phyloP scores from a whole-genome alignment of 192 early-diverging fungal genomes.

The Backusella sp. region DNA sequence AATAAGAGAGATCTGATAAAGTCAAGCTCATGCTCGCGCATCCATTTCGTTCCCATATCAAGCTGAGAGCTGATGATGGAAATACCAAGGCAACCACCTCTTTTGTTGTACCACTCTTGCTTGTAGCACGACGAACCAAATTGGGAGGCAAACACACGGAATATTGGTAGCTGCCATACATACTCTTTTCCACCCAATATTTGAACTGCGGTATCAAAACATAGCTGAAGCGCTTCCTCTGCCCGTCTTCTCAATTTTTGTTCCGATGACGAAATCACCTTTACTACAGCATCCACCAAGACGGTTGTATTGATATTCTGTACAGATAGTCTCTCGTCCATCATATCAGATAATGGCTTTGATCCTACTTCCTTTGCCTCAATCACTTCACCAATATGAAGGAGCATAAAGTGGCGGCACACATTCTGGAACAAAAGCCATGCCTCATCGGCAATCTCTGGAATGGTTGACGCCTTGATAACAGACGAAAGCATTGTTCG shows the following conservation, averaged over 20 bases:
- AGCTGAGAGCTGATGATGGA: constrained; percentile 79
- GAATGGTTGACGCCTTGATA: constrained; percentile 62
- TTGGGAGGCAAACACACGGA: constrained; percentile 76
- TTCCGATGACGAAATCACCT: constrained; percentile 73
- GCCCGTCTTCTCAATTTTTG: constrained; percentile 58
- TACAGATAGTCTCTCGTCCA: constrained; percentile 47
- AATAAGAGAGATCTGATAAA: constrained; percentile 91
- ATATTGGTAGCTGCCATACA: constrained; percentile 66
- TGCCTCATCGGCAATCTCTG: constrained; percentile 60
- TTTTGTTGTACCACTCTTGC: constrained; percentile 82
- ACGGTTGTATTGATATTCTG: constrained; percentile 59
- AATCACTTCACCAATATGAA: constrained; percentile 67
- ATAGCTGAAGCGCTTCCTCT: constrained; percentile 59
- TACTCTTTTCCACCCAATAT: constrained; percentile 60
- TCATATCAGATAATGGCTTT: constrained; percentile 45
- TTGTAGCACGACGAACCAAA: constrained; percentile 93
- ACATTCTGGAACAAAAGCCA: constrained; percentile 63
- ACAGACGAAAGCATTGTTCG: constrained; percentile 58
- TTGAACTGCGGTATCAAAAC: constrained; percentile 56
- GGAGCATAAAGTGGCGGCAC: constrained; percentile 73
- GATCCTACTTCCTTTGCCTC: constrained; percentile 48
- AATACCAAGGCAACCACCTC: constrained; percentile 90
- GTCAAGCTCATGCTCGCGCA: constrained; percentile 92
- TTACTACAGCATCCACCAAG: constrained; percentile 78
- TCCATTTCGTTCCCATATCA: constrained; percentile 85